A percentile compares a stretch with the other conserved stretches of the same genome.
phyloP scores from a whole-genome alignment of 2,329 filamentous ascomycete species.

The Ophiostoma perfectum region DNA sequence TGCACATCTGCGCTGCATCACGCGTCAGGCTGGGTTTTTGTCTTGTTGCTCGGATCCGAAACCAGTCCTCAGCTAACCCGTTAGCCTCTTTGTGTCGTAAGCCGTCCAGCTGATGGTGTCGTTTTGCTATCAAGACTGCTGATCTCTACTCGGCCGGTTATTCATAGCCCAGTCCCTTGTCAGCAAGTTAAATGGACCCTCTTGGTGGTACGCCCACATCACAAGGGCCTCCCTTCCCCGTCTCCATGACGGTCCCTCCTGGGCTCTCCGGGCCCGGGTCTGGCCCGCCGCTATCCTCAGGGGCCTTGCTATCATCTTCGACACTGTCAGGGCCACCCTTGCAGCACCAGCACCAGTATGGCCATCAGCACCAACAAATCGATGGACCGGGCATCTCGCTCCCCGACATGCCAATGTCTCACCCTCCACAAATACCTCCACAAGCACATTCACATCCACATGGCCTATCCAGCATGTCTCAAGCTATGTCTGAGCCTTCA shows the following conservation, averaged over 20 bases:
- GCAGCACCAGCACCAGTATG: constrained; percentile 10
- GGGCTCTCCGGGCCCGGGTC: constrained; percentile 16
- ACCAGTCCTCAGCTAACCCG: constrained; percentile 19
- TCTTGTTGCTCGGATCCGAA: constrained; percentile 21
- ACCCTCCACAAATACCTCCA: constrained; percentile 8
- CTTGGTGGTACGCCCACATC: background rate
- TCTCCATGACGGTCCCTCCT: constrained; percentile 28
- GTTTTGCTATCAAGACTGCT: background rate
- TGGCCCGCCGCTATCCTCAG: constrained; percentile 11
- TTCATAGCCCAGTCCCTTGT: background rate
- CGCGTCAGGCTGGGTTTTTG: constrained; percentile 1
- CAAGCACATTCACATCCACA: background rate
- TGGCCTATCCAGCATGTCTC: background rate
- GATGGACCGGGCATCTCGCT: background rate
- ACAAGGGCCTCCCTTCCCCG: background rate
- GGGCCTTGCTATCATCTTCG: constrained; percentile 4
- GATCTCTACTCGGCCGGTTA: background rate
- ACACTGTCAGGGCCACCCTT: constrained; percentile 4
- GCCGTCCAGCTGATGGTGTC: background rate
- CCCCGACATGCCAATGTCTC: background rate
- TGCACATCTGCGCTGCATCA: background rate
- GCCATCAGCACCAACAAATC: constrained; percentile 8
- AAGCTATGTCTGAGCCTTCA: background rate
- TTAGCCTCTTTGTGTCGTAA: background rate
- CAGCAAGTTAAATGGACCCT: background rate